Conservation (phyloP, 1,284 basidiomycete genomes). For the Ustanciosporium gigantosporum region DNA sequence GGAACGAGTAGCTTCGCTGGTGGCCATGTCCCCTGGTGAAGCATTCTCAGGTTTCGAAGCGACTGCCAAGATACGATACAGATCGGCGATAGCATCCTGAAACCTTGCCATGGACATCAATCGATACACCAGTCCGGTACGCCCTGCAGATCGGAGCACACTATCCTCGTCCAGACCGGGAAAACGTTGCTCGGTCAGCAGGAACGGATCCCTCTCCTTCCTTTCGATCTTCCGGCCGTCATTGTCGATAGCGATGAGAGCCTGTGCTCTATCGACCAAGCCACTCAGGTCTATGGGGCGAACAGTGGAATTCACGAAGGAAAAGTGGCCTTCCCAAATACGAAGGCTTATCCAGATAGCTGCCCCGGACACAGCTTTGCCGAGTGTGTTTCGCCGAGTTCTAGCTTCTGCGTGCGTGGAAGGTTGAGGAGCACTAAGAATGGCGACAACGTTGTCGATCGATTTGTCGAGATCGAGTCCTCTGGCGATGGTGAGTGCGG, state of each 20-base stretch:
- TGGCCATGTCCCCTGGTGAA: slow-evolving; percentile 3
- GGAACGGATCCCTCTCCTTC: slow-evolving; percentile 28
- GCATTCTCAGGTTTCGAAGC: slow-evolving; percentile 4
- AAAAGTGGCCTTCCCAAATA: slow-evolving; percentile 41
- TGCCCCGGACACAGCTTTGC: slow-evolving; percentile 18
- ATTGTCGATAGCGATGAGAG: slow-evolving; percentile 25
- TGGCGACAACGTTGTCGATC: slow-evolving; percentile 17
- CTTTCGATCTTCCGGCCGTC: slow-evolving; percentile 27
- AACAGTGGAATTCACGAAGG: slow-evolving; percentile 29
- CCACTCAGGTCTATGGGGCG: slow-evolving; percentile 24
- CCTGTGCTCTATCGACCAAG: slow-evolving; percentile 8
- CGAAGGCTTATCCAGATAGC: slow-evolving; percentile 35
- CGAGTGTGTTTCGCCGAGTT: slow-evolving; percentile 8
- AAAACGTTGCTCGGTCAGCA: slow-evolving; percentile 28
- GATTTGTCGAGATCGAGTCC: slow-evolving; percentile 37
- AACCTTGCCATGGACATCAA: slow-evolving; percentile 30
- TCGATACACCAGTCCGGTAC: slow-evolving; percentile 32
- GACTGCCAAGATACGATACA: slow-evolving; percentile 32
- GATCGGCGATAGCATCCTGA: slow-evolving; percentile 24
- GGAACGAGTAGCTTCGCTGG: slow-evolving; percentile 16
- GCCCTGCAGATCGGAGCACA: slow-evolving; percentile 29
- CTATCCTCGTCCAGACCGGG: slow-evolving; percentile 38
- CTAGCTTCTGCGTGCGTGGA: slow-evolving; percentile 1
- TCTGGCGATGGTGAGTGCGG: slow-evolving; percentile 30
- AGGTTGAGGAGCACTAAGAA: slow-evolving; percentile 3